Conservation (phyloP, 768 basidiomycete species). For the Lactifluus echinatus region DNA sequence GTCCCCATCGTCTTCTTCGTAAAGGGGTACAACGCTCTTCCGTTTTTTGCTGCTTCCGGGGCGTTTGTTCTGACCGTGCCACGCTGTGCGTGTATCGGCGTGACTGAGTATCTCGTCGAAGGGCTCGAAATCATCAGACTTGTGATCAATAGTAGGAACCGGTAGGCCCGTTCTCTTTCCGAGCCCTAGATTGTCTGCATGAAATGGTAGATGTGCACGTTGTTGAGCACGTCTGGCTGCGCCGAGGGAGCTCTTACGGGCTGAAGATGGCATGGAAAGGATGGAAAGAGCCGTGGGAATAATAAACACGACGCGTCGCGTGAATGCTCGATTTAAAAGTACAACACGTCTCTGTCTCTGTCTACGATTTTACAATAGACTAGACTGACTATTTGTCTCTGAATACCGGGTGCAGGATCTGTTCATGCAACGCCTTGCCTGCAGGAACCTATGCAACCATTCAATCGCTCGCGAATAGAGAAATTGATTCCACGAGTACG, state of each 20-base stretch:
- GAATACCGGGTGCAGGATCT: constrained; percentile 61
- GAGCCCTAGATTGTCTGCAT: constrained; percentile 65
- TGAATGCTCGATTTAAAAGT: too few relatives aligned
- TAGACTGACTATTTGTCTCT: too few relatives aligned
- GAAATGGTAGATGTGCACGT: constrained; percentile 66
- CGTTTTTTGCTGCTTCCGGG: constrained; percentile 31
- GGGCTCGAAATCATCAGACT: constrained; percentile 76
- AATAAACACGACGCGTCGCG: constrained; percentile 15
- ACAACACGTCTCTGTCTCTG: too few relatives aligned
- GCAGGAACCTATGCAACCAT: constrained; percentile 60
- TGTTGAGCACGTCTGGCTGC: constrained; percentile 45
- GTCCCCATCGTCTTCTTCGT: constrained; percentile 37
- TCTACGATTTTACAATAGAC: too few relatives aligned
- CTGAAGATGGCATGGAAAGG: constrained; percentile 26
- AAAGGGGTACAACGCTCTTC: constrained; percentile 28
- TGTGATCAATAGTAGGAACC: constrained; percentile 57
- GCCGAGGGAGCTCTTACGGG: constrained; percentile 35
- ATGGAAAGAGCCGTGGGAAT: constrained; percentile 17
- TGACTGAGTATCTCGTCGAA: constrained; percentile 69
- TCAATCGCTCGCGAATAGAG: constrained; percentile 17
- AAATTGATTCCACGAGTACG: constrained; percentile 17
- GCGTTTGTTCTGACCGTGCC: constrained; percentile 36
- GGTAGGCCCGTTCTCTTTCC: constrained; percentile 76
- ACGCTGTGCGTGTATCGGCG: constrained; percentile 58
- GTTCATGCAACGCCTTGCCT: constrained; percentile 91